Percentiles rank a stretch among this genome's conserved stretches.
Conservation (phyloP, 1,139 yeast species). For the Pichia sp. region DNA sequence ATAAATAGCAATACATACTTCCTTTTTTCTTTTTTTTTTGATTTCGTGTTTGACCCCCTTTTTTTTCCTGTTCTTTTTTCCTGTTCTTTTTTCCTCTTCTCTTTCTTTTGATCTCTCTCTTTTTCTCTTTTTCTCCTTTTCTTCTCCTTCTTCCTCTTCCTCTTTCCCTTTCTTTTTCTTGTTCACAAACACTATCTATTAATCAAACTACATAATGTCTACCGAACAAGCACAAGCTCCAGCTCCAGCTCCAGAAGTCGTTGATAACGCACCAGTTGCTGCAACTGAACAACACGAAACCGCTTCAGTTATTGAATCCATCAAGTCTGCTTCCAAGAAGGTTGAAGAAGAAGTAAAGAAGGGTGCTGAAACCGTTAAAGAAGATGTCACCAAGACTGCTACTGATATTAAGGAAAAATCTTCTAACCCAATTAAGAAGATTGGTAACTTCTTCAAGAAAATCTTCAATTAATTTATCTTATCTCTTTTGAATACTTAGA, state of each 20-base stretch:
- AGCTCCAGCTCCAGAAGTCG: constrained; percentile 9
- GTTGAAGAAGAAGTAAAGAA: constrained; percentile 12
- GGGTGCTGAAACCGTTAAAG: constrained; percentile 17
- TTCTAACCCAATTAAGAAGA: constrained; percentile 15
- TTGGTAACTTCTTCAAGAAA: constrained; percentile 14
- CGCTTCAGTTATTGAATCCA: constrained; percentile 9
- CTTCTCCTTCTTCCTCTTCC: background rate
- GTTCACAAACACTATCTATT: background rate
- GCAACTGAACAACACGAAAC: constrained; percentile 16
- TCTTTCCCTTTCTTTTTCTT: background rate
- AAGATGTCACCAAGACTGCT: constrained; percentile 17
- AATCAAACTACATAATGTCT: constrained; percentile 7
- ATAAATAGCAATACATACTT: too few relatives aligned
- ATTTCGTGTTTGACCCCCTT: too few relatives aligned
- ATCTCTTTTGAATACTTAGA: too few relatives aligned
- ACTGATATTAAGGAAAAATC: constrained; percentile 1
- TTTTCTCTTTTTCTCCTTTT: background rate
- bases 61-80: too few relatives aligned
- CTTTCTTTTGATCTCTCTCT: background rate
- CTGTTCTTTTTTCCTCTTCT: background rate
- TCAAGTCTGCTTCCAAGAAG: constrained; percentile 13
- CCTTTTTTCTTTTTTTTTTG: too few relatives aligned
- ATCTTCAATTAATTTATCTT: constrained; percentile 9
- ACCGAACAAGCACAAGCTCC: constrained; percentile 9
- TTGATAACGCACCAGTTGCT: constrained; percentile 11